Evolutionary conservation across 2,329 filamentous ascomycete species (phyloP).

Genomic region (Pestalotiopsis sp.): DNA sequence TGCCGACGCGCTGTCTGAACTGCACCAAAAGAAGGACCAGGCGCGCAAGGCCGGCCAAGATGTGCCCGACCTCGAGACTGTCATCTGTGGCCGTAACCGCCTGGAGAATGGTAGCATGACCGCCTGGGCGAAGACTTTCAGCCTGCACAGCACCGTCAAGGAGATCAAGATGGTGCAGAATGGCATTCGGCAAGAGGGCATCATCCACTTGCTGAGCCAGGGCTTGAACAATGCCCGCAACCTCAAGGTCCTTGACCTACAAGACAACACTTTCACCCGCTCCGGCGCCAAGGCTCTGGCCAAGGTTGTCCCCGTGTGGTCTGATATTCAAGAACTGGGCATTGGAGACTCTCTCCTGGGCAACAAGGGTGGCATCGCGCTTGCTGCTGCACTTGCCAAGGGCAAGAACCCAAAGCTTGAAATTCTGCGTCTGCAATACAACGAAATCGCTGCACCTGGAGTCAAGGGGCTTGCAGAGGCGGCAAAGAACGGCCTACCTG

Average conservation of each 20-base stretch:
- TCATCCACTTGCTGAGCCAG: constrained; percentile 75
- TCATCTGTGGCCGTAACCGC: constrained; percentile 94
- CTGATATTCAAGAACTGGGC: constrained; percentile 76
- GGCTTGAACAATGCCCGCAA: constrained; percentile 72
- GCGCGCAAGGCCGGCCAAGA: constrained; percentile 71
- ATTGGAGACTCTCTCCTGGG: constrained; percentile 87
- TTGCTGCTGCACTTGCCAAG: constrained; percentile 72
- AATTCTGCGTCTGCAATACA: constrained; percentile 84
- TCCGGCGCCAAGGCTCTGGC: constrained; percentile 79
- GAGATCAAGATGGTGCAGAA: constrained; percentile 98
- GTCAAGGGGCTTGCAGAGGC: constrained; percentile 72
- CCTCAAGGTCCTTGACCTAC: constrained; percentile 81
- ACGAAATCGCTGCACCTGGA: constrained; percentile 82
- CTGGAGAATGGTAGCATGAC: constrained; percentile 96
- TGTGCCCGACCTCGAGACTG: constrained; percentile 87
- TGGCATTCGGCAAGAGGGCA: constrained; percentile 92
- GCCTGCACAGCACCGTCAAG: constrained; percentile 79
- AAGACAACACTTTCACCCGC: constrained; percentile 96
- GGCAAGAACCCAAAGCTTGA: constrained; percentile 81
- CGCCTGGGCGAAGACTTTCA: constrained; percentile 88
- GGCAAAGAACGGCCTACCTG: constrained; percentile 68
- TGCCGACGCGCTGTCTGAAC: constrained; percentile 80
- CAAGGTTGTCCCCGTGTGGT: constrained; percentile 74
- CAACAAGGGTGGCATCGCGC: constrained; percentile 71
- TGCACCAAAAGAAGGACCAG: constrained; percentile 82